Conservation (phyloP, 1,284 basidiomycete genomes). For the Mycena sp. region DNA sequence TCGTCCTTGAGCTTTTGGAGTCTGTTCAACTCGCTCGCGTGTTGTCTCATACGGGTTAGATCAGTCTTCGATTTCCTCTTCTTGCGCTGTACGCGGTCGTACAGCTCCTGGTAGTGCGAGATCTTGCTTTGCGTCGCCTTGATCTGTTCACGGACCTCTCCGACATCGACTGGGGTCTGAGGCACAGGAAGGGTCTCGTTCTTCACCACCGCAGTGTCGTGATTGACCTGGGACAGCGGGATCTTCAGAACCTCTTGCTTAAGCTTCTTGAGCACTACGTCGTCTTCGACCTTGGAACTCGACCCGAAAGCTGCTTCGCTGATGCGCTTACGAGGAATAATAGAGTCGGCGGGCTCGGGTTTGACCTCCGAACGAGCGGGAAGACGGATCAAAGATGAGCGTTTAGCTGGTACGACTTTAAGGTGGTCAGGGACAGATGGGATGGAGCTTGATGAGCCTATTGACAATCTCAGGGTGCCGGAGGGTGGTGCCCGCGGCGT, state of each 20-base stretch:
- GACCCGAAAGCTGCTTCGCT: constrained; percentile 37
- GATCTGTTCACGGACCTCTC: constrained; percentile 39
- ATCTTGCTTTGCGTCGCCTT: constrained; percentile 41
- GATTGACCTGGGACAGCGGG: constrained; percentile 39
- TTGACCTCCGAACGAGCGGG: constrained; percentile 35
- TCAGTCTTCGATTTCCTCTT: constrained; percentile 41
- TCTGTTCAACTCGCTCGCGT: constrained; percentile 29
- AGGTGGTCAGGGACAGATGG: constrained; percentile 23
- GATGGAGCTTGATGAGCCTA: constrained; percentile 1
- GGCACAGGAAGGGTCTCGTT: neutral
- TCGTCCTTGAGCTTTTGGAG: constrained; percentile 38
- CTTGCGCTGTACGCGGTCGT: constrained; percentile 40
- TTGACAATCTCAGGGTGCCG: neutral
- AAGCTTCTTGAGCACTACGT: constrained; percentile 39
- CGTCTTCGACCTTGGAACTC: constrained; percentile 11
- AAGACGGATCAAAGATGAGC: constrained; percentile 27
- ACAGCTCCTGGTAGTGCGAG: constrained; percentile 26
- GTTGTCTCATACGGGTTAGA: constrained; percentile 37
- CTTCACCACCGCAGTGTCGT: constrained; percentile 30
- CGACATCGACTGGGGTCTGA: constrained; percentile 22
- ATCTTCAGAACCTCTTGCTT: constrained; percentile 38
- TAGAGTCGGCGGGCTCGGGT: constrained; percentile 41
- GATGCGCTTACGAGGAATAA: constrained; percentile 46
- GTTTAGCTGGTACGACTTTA: constrained; percentile 18
- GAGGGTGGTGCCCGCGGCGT: constrained; percentile 1